Evolutionary conservation across 257 asterid genomes (phyloP).

Genomic region (Plectranthus barbatus): DNA sequence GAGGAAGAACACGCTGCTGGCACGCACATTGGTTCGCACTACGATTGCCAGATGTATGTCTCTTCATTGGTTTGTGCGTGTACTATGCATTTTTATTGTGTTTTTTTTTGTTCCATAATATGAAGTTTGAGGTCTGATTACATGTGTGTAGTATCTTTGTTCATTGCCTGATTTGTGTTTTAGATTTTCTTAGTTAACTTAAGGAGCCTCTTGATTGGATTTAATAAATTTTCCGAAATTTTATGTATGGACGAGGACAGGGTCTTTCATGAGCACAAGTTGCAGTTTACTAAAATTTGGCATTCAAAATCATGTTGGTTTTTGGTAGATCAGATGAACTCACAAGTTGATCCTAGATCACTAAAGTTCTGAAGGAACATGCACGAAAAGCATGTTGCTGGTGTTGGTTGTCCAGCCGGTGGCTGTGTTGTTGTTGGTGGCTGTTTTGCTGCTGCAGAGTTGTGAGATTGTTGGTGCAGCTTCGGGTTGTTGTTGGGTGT

Average conservation of each 20-base stretch:
- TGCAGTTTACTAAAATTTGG: not conserved
- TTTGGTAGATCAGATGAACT: conserved; percentile 73
- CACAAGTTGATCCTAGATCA: conserved; percentile 53
- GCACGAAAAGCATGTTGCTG: conserved; percentile 89
- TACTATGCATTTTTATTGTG: not conserved
- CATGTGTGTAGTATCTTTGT: not conserved
- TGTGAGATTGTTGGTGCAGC: no score
- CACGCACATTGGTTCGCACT: conserved; percentile 74
- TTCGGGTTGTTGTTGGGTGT: no score
- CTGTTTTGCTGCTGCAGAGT: no score
- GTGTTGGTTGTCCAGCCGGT: no score
- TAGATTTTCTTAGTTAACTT: no score
- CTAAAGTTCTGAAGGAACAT: conserved; percentile 58
- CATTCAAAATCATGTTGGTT: conserved; percentile 18
- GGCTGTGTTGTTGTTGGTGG: no score
- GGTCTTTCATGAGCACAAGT: not conserved
- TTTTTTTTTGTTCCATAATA: not conserved
- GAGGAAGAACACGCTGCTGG: conserved; percentile 61
- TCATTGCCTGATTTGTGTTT: not conserved
- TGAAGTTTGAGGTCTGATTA: not conserved
- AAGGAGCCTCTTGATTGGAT: not conserved
- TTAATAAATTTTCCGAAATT: no score
- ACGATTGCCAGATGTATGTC: conserved; percentile 81
- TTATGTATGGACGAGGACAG: no score
- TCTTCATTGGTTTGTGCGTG: not conserved